Evolutionary conservation across 2,329 filamentous ascomycete species (phyloP).

Genomic region (Neopestalotiopsis sp.): DNA sequence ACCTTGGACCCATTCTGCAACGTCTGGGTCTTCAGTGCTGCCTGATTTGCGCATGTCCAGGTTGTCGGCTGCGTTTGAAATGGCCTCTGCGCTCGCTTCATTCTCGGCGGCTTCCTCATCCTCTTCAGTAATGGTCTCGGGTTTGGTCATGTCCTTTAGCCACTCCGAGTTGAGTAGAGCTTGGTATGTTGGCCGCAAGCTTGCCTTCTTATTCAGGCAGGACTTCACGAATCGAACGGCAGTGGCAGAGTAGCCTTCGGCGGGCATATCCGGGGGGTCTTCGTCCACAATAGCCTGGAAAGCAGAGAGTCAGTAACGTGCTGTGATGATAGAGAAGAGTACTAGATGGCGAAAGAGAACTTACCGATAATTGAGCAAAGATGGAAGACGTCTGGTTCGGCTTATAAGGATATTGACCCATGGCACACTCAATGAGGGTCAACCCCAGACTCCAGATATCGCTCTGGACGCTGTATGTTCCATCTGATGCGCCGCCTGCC

Average conservation of each 20-base stretch:
- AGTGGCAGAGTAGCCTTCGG: slow-evolving; percentile 75
- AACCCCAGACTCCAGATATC: slow-evolving; percentile 97
- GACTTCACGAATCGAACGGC: slow-evolving; percentile 87
- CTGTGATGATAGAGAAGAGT: not conserved
- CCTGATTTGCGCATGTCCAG: slow-evolving; percentile 46
- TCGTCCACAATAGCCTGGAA: slow-evolving; percentile 93
- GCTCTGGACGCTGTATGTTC: slow-evolving; percentile 96
- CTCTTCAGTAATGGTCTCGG: slow-evolving; percentile 51
- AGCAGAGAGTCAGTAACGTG: slow-evolving; percentile 19
- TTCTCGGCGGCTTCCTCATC: slow-evolving; percentile 40
- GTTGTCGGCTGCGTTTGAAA: slow-evolving; percentile 48
- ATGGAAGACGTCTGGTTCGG: slow-evolving; percentile 98
- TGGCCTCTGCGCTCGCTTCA: slow-evolving; percentile 42
- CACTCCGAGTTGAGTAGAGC: slow-evolving; percentile 90
- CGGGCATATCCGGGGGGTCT: slow-evolving; percentile 87
- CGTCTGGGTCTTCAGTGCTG: slow-evolving; percentile 75
- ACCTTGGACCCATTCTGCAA: slow-evolving; percentile 81
- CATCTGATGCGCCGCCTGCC: slow-evolving; percentile 72
- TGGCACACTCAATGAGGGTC: slow-evolving; percentile 93
- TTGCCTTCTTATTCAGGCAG: slow-evolving; percentile 91
- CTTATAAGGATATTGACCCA: slow-evolving; percentile 94
- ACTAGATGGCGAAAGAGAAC: slow-evolving; percentile 45
- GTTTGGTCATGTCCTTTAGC: slow-evolving; percentile 78
- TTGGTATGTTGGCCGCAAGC: slow-evolving; percentile 90
- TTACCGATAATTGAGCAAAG: slow-evolving; percentile 94